These are phyloP conservation scores for Ganoderma leucocontextum DNA, from an alignment of 1,284 basidiomycete species.

Conservation along the genomic window DNA sequence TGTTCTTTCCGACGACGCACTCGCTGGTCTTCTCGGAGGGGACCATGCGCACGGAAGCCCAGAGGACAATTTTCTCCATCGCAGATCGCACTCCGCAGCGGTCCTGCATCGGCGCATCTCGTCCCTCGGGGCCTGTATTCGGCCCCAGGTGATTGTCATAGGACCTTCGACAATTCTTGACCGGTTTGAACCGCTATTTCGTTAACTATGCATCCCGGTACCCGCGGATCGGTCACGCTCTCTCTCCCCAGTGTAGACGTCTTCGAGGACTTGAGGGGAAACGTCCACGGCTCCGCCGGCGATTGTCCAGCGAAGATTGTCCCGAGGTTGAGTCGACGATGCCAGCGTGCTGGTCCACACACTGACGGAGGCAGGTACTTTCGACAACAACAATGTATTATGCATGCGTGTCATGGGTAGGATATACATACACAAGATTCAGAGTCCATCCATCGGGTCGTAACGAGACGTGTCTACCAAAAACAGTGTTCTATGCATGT, in stretches of 20 bases:
- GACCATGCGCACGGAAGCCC: constrained; percentile 3
- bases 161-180: constrained; percentile 11
- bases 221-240: constrained; percentile 23
- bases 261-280: neutral
- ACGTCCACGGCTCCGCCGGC: constrained; percentile 1
- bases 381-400: constrained; percentile 22
- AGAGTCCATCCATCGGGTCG: constrained; percentile 23
- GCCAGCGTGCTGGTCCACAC: neutral
- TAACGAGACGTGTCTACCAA: constrained; percentile 29
- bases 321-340: constrained; percentile 2
- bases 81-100: constrained; percentile 18
- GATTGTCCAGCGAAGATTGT: neutral
- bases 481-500: constrained; percentile 22
- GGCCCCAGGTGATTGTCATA: constrained; percentile 5
- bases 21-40: constrained; percentile 11
- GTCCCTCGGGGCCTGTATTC: constrained; percentile 18
- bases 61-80: neutral
- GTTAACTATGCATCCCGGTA: constrained; percentile 8
- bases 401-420: constrained; percentile 23
- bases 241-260: neutral
- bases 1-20: constrained; percentile 7
- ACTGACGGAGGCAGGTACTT: neutral
- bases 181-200: constrained; percentile 29
- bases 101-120: constrained; percentile 10
- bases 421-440: constrained; percentile 29